Evolutionary conservation across 768 basidiomycete species (phyloP), one percentile per base, ranked within the genome.

Genomic region (Mycena polygramma): DNA sequence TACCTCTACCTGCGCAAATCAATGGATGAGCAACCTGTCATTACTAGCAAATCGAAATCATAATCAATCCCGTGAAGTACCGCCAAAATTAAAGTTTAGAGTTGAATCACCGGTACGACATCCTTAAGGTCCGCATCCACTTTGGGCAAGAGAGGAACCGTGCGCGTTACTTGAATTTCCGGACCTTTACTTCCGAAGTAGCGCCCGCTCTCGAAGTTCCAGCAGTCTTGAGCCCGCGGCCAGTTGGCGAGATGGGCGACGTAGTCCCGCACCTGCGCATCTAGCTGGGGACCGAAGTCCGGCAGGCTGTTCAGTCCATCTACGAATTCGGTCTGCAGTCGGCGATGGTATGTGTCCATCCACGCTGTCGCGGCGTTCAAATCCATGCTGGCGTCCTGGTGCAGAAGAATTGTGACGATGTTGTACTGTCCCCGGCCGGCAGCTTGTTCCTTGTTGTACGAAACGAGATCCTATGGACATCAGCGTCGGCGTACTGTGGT

Each of bases 171-270:
- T 15, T 57, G 55, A 22, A 57, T 41, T 15, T 57, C n/a, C 37
- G n/a, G 15, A 13, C 55, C 55, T 24, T 57, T 57, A 37, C 13
- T 41, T 35, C 55, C 55, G 17, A 41, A 57, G 22, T 57, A 57
- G n/a, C 55, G 37, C 5, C 11, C n/a, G n/a, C 55, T 41, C 24
- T 57, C 55, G 55, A 57, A 57, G 22, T 41, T 57, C 55, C 55
- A 57, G n/a, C 37, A 57, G 20, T 57, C 55, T 17, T 39, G 37
- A 4, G 37, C 39, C 8, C 55, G 37, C 6, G 55, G 55, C 37
- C 55, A 57, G 39, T 41, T 57, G 7, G 55, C 55, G 2, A 39
- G 37, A 14, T 41, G 11, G n/a, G 22, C 20, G 35, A 24, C 7
- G 7, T 57, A 57, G 13, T 41, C 22, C 14, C 14, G n/a, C 6